Conservation (phyloP, 345 rosid species). For the Kandelia obovata region DNA sequence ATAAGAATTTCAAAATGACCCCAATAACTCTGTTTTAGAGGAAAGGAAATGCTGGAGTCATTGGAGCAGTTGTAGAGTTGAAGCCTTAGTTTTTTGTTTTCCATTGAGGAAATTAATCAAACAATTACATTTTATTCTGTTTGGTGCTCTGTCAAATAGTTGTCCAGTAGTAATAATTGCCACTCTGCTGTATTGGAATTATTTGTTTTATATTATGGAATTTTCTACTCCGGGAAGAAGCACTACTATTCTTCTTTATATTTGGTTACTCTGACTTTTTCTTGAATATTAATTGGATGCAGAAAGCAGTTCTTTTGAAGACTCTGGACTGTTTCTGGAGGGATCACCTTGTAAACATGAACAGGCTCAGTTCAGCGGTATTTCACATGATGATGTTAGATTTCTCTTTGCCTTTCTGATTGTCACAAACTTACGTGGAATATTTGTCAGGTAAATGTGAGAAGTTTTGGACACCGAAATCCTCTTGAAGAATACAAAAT, state of each 20-base stretch:
- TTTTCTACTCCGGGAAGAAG: background rate
- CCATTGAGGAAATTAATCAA: too few species aligned
- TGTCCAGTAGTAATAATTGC: background rate
- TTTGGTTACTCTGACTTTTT: slow-evolving; percentile 1
- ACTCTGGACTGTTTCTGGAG: slow-evolving; percentile 88
- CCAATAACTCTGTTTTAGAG: too few species aligned
- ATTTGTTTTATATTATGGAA: background rate
- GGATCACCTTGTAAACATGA: slow-evolving; percentile 93
- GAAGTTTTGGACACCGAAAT: slow-evolving; percentile 95
- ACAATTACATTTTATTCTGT: background rate
- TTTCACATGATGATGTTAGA: slow-evolving; percentile 5
- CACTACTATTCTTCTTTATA: background rate
- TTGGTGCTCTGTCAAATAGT: background rate
- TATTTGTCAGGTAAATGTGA: slow-evolving; percentile 64
- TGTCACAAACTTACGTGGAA: slow-evolving; percentile 20
- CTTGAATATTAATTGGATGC: slow-evolving; percentile 11
- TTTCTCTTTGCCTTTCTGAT: slow-evolving; percentile 3
- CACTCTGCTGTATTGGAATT: too few species aligned
- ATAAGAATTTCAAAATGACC: too few species aligned
- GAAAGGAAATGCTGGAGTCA: too few species aligned
- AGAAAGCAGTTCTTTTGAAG: slow-evolving; percentile 89
- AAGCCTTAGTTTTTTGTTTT: too few species aligned
- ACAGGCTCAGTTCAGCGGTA: slow-evolving; percentile 92
- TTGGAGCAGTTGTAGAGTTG: too few species aligned
- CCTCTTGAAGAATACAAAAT: slow-evolving; percentile 98